Base-by-base conservation (phyloP, 208 protist genomes). In the Porcisia deanei region DNA sequence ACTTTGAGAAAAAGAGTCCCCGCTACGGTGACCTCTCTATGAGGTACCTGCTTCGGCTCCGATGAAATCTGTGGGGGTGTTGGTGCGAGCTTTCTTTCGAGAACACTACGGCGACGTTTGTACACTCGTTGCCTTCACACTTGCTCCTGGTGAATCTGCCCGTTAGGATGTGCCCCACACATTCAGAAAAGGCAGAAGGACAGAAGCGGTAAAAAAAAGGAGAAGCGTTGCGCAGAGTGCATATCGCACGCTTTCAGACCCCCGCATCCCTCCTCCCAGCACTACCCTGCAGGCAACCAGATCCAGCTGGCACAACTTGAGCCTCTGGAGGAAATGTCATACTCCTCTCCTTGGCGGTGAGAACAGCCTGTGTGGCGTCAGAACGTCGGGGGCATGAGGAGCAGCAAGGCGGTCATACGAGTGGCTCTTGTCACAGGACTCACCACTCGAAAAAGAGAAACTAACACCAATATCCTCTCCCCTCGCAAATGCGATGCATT, bases 401-500 rank as follows among this genome's bases (percentile, higher is more conserved):
- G 41, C 41, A 43, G 10, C 47, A 47, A 10, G 63, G 10, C 25
- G 3, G 63, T 34, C n/a, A 9, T 20, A 30, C 22, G 20, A 30
- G 63, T 8, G 60, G 7, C 18, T 39, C 7, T 67, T 22, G 22
- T 8, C 41, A 18, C 63, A 67, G 18, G 7, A 10, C 14, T 6
- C 63, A 4, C 22, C 39, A 49, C 18, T 20, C 18, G 41, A 41
- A 79, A 75, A 47, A 60, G 64, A 80, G 34, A 64, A 47, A 58
- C 30, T 63, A 16, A 43, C 22, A 73, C 43, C 77, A 49, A 37
- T 52, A 52, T 12, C 8, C 10, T 3, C 39, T 6, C n/a, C 20
- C 20, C 7, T 57, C 54, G 18, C 39, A 3, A 49, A 49, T 18
- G 3, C 10, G 9, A 6, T 67, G 18, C 22, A 34, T 30, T 22